Base-by-base conservation (phyloP, 768 basidiomycete genomes). In the Lactarius pseudohatsudake region DNA sequence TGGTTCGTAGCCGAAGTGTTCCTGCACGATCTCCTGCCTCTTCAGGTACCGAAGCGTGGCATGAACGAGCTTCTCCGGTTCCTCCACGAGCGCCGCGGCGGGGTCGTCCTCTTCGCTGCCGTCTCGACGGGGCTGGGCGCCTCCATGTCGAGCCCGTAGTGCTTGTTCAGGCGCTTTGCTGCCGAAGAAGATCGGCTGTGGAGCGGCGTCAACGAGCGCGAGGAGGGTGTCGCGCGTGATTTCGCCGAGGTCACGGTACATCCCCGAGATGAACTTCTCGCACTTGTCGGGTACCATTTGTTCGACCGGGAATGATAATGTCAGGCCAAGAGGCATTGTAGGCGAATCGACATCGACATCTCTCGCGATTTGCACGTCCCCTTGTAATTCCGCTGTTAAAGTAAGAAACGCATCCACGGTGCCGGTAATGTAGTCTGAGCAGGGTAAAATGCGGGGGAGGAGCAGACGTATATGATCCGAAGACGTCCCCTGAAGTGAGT, bases 241-340 rank as follows among this genome's bases (percentile, higher is more conserved):
- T 78, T 98, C 97, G 64, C 97, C 97, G 47, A 98, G 86, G 1
- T 26, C 26, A 26, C 26, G 26, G 76, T 99, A 99, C 96, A 99
- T 98, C 64, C 97, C 97, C 2, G 94, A 97, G 71, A 99, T 91
- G 79, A 97, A 94, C 80, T 98, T 99, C 78, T 99, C 97, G 75
- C 94, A 98, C 26, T 87, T 86, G 71, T 89, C 89, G 28, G 98
- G 83, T 0, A 97, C 95, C 0, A 92, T 94, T 75, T 98, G 97
- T 72, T 97, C 94, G 32, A 98, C 97, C 2, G 97, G 97, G 81
- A 98, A 97, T 34, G 92, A 95, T 77, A 98, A 99, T 0, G 97
- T 98, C 59, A 98, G 83, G 11, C 96, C 97, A 2, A 99, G 87
- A 41, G 85, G 83, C 45, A 90, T 70, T 16, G 74, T 68, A 22